Conservation (phyloP, 495 filamentous ascomycete species). For the Annulohypoxylon nitens region DNA sequence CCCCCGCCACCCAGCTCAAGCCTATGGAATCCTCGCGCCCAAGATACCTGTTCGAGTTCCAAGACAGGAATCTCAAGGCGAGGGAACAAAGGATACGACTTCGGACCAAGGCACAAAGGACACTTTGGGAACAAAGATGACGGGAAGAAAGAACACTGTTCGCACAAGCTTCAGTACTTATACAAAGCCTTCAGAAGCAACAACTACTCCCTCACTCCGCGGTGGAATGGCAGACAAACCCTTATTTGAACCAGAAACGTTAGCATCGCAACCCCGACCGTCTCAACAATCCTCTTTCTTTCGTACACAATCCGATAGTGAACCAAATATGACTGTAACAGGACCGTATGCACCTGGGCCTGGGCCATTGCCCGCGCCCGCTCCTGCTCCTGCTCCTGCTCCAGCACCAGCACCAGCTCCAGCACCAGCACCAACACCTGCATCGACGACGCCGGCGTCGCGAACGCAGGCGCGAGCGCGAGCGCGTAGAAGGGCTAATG, state of each 20-base stretch:
- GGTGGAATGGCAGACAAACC: not conserved
- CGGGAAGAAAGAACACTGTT: conserved; percentile 8
- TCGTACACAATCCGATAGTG: not conserved
- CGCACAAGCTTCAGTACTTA: conserved; percentile 6
- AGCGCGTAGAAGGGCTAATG: not conserved
- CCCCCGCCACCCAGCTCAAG: conserved; percentile 31
- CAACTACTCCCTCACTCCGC: conserved; percentile 13
- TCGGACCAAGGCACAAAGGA: conserved; percentile 17
- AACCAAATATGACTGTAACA: not conserved
- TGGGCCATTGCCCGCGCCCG: not conserved
- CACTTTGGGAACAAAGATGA: conserved; percentile 2
- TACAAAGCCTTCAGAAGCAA: conserved; percentile 15
- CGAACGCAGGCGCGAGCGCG: not conserved
- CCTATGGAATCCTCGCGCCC: conserved; percentile 44
- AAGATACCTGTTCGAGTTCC: conserved; percentile 23
- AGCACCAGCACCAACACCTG: too few species aligned
- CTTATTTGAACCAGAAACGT: not conserved
- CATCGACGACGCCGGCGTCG: not conserved
- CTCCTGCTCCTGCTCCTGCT: too few species aligned
- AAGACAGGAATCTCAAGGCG: not conserved
- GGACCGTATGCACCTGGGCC: not conserved
- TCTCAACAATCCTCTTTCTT: not conserved
- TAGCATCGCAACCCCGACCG: not conserved
- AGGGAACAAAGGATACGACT: conserved; percentile 27
- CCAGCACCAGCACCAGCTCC: too few species aligned